Percentiles rank a stretch among this genome's conserved stretches.
Evolutionary conservation across 805 yeast species (phyloP).

Genomic region (Yamadazyma akitaensis): DNA sequence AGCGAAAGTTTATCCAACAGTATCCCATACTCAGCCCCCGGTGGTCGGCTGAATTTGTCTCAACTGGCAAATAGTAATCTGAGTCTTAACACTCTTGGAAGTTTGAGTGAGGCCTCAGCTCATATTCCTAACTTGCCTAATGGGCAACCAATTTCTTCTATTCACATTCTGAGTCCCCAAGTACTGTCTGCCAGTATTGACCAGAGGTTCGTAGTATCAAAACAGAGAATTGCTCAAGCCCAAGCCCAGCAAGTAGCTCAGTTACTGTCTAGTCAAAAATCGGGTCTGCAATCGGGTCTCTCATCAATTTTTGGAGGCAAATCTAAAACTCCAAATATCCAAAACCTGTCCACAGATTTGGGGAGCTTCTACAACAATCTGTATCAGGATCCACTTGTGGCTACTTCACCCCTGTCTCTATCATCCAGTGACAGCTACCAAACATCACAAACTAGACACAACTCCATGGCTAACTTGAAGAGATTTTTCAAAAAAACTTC

Average conservation of each 20-base stretch:
- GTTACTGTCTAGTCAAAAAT: constrained; percentile 31
- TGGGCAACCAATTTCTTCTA: constrained; percentile 58
- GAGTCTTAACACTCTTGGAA: constrained; percentile 14
- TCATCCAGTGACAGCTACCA: constrained; percentile 35
- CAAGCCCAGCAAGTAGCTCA: constrained; percentile 43
- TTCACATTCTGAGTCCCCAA: constrained; percentile 67
- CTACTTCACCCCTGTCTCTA: constrained; percentile 32
- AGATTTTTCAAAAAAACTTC: constrained; percentile 58
- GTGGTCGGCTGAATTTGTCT: constrained; percentile 51
- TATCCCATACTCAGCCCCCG: constrained; percentile 73
- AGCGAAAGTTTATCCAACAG: constrained; percentile 50
- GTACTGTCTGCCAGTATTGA: constrained; percentile 64
- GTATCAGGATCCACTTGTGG: constrained; percentile 25
- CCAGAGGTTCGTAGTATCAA: constrained; percentile 79
- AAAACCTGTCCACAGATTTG: constrained; percentile 37
- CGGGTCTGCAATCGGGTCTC: constrained; percentile 46
- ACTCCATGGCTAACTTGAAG: constrained; percentile 75
- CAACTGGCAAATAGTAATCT: constrained; percentile 15
- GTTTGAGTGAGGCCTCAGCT: constrained; percentile 8
- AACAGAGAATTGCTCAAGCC: constrained; percentile 62
- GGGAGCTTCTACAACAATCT: constrained; percentile 40
- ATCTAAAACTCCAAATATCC: constrained; percentile 34
- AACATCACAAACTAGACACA: constrained; percentile 48
- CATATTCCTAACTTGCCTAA: constrained; percentile 51
- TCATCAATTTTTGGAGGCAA: constrained; percentile 48